Evolutionary conservation across 129 eudicot species (phyloP).

Genomic region (Mikania micrantha): DNA sequence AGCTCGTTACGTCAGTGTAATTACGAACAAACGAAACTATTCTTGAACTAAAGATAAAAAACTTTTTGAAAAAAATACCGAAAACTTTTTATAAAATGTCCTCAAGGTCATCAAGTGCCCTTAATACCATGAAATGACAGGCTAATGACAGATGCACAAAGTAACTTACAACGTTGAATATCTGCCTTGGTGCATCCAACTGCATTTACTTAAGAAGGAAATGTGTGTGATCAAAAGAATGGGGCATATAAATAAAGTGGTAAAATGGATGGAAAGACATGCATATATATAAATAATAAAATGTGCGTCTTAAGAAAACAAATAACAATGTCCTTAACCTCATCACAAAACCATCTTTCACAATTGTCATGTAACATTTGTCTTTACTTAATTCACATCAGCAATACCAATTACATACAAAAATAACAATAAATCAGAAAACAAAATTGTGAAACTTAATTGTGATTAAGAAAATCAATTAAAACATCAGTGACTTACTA

Average conservation of each 20-base stretch:
- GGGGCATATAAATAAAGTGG: slow-evolving; percentile 3
- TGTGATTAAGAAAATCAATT: neutral
- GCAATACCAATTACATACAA: slow-evolving; percentile 74
- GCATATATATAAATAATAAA: too few relatives aligned
- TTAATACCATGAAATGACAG: too few relatives aligned
- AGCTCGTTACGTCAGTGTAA: too few relatives aligned
- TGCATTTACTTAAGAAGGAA: slow-evolving; percentile 25
- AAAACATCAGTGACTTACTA: neutral
- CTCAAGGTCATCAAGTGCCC: too few relatives aligned
- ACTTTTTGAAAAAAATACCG: too few relatives aligned
- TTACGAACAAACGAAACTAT: too few relatives aligned
- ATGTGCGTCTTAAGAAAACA: too few relatives aligned
- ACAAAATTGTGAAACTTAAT: neutral
- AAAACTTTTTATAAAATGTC: too few relatives aligned
- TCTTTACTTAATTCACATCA: slow-evolving; percentile 69
- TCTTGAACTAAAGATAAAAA: too few relatives aligned
- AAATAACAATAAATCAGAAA: neutral
- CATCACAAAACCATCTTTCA: slow-evolving; percentile 88
- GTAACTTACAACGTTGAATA: slow-evolving; percentile 44
- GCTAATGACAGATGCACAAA: neutral
- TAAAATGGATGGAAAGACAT: neutral
- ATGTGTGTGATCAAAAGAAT: slow-evolving; percentile 8
- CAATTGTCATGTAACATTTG: slow-evolving; percentile 64
- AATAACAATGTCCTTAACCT: slow-evolving; percentile 60
- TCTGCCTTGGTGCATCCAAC: slow-evolving; percentile 95